phyloP scores from a whole-genome alignment of 257 asterid genomes.

The Solanum etuberosum region DNA sequence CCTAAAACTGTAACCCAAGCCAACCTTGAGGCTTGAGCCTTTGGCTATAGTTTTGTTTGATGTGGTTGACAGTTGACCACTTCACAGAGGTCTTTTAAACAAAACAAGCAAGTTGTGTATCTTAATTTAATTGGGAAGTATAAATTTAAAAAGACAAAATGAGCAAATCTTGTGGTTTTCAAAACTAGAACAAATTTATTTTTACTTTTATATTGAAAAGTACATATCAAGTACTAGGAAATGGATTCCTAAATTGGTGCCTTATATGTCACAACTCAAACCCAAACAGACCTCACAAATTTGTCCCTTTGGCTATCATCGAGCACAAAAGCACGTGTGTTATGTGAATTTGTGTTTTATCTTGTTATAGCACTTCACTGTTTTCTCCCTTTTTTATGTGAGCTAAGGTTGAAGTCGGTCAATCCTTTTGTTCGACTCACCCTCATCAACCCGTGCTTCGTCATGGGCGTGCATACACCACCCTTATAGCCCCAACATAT shows the following conservation, averaged over 20 bases:
- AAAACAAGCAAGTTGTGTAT: neutral
- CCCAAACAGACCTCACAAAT: neutral
- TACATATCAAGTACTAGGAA: neutral
- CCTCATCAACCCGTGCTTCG: neutral
- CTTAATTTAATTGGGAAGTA: neutral
- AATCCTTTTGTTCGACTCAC: neutral
- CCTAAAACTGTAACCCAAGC: neutral
- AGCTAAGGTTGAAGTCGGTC: neutral
- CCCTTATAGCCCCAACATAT: neutral
- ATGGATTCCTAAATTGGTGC: neutral
- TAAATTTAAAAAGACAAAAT: neutral
- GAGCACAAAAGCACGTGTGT: neutral
- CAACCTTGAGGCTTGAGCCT: neutral
- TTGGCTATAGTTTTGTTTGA: neutral
- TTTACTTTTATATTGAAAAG: neutral
- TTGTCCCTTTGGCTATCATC: neutral
- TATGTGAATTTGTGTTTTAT: neutral
- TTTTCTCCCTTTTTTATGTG: neutral
- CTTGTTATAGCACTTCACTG: neutral
- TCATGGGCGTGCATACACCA: neutral
- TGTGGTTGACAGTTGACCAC: neutral
- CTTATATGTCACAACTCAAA: neutral
- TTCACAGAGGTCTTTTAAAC: neutral
- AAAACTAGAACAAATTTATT: neutral
- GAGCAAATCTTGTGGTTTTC: neutral